A percentile compares a stretch with the other conserved stretches of the same genome.
Evolutionary conservation across 306 rosid genomes (phyloP).

Genomic region (Vigna mungo): DNA sequence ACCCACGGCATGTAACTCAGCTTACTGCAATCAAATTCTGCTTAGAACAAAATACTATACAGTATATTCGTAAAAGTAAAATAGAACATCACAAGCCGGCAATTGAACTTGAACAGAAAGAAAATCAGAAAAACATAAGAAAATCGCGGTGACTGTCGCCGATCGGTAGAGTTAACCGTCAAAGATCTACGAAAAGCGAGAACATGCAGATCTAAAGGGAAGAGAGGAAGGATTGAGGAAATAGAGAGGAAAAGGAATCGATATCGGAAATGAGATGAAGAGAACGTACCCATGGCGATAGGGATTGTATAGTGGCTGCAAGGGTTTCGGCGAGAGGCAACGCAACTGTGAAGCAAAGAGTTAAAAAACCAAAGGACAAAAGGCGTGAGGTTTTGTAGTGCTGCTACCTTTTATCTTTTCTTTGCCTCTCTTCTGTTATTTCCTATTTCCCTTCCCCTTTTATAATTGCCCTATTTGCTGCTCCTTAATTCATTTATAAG

Average conservation of each 20-base stretch:
- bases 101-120: neutral
- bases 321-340: conserved; percentile 42
- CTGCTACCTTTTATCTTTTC: neutral
- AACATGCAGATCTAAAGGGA: conserved; percentile 45
- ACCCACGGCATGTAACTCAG: conserved; percentile 32
- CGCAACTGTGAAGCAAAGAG: neutral
- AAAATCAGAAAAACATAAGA: neutral
- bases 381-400: conserved; percentile 32
- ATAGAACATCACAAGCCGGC: neutral
- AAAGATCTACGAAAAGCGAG: conserved; percentile 4
- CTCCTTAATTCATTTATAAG: neutral
- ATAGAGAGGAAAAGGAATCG: neutral
- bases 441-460: neutral
- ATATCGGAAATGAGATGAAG: neutral
- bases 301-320: neutral
- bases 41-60: neutral
- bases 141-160: neutral
- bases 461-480: neutral
- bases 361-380: neutral
- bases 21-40: neutral
- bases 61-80: neutral
- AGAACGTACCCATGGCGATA: conserved; percentile 48
- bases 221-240: neutral
- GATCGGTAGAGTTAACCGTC: neutral
- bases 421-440: neutral